phyloP scores from a whole-genome alignment of 2,329 filamentous ascomycete genomes.

The Teratosphaeria gauchensis region DNA sequence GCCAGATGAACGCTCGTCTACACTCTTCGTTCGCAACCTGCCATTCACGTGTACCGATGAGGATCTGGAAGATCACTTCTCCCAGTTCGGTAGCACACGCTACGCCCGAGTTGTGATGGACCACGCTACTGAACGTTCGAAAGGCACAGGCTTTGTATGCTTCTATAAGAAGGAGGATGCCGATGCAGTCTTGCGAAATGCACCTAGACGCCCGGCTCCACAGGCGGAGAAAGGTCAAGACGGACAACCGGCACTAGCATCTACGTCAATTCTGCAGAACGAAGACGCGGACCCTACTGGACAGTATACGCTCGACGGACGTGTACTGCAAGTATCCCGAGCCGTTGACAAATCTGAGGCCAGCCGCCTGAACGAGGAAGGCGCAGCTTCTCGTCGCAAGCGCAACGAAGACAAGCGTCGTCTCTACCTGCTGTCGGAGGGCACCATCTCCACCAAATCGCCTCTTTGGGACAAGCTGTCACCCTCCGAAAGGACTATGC shows the following conservation, averaged over 20 bases:
- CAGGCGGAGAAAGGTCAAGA: constrained; percentile 17
- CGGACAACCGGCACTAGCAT: constrained; percentile 32
- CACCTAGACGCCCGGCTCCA: constrained; percentile 48
- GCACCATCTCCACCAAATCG: constrained; percentile 67
- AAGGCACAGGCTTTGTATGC: constrained; percentile 90
- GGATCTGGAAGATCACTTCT: constrained; percentile 73
- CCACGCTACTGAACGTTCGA: constrained; percentile 70
- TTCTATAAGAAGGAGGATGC: constrained; percentile 73
- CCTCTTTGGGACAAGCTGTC: constrained; percentile 68
- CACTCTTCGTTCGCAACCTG: constrained; percentile 86
- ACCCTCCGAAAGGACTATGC: constrained; percentile 72
- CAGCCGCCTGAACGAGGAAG: constrained; percentile 60
- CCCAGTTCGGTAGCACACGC: constrained; percentile 74
- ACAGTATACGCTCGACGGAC: constrained; percentile 81
- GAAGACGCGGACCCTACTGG: constrained; percentile 73
- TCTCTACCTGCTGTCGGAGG: constrained; percentile 80
- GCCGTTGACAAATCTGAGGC: constrained; percentile 82
- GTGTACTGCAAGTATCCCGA: constrained; percentile 71
- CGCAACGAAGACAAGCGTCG: constrained; percentile 80
- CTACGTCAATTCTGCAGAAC: constrained; percentile 80
- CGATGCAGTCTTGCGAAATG: constrained; percentile 62
- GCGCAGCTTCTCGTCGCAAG: constrained; percentile 51
- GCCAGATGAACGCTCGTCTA: constrained; percentile 57
- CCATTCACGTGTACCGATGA: constrained; percentile 83
- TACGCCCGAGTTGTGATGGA: constrained; percentile 92